Percentiles rank a stretch among this genome's conserved stretches.
These are phyloP conservation scores for Paramecium sexaurelia DNA, from an alignment of 73 alveolate genomes.

Conservation along the genomic window DNA sequence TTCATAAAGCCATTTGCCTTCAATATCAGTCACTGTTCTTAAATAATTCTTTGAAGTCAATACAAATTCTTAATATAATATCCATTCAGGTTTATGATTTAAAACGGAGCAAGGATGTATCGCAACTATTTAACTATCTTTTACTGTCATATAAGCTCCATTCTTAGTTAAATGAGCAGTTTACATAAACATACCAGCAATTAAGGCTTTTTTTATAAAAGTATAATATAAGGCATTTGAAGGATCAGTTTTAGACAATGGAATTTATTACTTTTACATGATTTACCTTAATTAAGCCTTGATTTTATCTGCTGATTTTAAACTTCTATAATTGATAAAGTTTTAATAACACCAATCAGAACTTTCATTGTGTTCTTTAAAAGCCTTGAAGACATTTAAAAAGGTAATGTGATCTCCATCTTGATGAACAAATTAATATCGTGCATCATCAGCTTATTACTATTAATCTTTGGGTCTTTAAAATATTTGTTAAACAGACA, in stretches of 20 bases:
- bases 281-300: conserved; percentile 86
- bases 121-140: conserved; percentile 97
- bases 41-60: conserved; percentile 97
- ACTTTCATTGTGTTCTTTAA: conserved; percentile 86
- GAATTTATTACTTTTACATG: conserved; percentile 71
- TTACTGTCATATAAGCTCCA: conserved; percentile 95
- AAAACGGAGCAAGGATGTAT: conserved; percentile 98
- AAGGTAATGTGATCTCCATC: conserved; percentile 99
- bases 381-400: conserved; percentile 94
- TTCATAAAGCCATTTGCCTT: conserved; percentile 97
- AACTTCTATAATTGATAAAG: conserved; percentile 90
- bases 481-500: conserved; percentile 94
- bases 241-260: conserved; percentile 49
- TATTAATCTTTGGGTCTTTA: conserved; percentile 90
- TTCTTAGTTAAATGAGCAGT: conserved; percentile 95
- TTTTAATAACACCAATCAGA: conserved; percentile 97
- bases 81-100: conserved; percentile 99
- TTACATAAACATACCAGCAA: conserved; percentile 92
- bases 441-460: conserved; percentile 98
- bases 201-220: conserved; percentile 83
- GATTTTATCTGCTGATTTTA: conserved; percentile 92
- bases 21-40: conserved; percentile 93
- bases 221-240: conserved; percentile 64
- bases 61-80: conserved; percentile 97
- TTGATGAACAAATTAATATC: conserved; percentile 95